Evolutionary conservation across 1,139 yeast genomes (phyloP).

Genomic region (Pichia sp.): DNA sequence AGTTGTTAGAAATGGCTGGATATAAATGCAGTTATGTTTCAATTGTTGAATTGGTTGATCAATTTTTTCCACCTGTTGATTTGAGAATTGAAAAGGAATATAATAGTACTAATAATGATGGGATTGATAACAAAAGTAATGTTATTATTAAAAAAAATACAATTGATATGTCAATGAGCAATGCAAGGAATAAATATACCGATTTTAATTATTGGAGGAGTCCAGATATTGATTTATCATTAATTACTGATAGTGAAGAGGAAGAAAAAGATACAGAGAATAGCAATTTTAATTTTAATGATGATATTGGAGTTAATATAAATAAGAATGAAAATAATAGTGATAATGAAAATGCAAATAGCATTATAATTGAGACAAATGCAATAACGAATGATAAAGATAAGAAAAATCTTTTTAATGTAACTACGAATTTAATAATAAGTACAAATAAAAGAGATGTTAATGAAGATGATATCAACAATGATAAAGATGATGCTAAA

Average conservation of each 20-base stretch:
- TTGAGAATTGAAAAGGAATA: conserved; percentile 17
- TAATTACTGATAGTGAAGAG: conserved; percentile 43
- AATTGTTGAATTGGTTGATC: conserved; percentile 93
- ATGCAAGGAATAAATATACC: conserved; percentile 58
- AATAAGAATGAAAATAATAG: background rate
- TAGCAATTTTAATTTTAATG: background rate
- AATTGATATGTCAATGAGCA: conserved; percentile 19
- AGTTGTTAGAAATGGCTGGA: conserved; percentile 88
- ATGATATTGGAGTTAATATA: background rate
- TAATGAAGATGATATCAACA: background rate
- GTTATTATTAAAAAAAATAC: background rate
- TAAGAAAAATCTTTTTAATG: background rate
- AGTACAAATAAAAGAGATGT: background rate
- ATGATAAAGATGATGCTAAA: conserved; percentile 4
- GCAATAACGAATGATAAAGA: background rate
- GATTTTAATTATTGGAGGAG: conserved; percentile 93
- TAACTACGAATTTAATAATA: too few relatives aligned
- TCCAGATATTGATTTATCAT: conserved; percentile 61
- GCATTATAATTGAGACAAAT: background rate
- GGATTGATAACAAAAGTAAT: background rate
- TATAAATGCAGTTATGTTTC: conserved; percentile 81
- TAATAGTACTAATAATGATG: background rate
- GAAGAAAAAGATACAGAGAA: conserved; percentile 7
- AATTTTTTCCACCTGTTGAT: conserved; percentile 87
- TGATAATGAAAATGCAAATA: background rate